phyloP scores from a whole-genome alignment of 306 rosid species.

The Cucurbita argyrosperma region DNA sequence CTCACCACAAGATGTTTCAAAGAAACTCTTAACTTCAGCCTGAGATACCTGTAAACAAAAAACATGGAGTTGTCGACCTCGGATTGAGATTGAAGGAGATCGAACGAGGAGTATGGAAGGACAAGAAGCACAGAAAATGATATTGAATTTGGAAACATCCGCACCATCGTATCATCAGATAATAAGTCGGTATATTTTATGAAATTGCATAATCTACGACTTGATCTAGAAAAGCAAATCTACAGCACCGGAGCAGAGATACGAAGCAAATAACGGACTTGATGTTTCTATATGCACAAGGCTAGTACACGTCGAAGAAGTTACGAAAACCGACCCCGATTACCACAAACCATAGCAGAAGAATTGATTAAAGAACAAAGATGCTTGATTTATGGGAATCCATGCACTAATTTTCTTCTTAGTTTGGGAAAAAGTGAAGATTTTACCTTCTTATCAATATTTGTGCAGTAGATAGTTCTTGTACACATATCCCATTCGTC shows the following conservation, averaged over 20 bases:
- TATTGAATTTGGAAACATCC: background rate
- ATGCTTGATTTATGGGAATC: background rate
- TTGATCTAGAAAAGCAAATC: background rate
- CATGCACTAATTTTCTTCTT: background rate
- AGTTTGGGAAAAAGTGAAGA: background rate
- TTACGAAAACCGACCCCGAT: background rate
- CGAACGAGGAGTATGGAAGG: background rate
- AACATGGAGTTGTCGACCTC: background rate
- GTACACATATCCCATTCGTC: constrained; percentile 98
- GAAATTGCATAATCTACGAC: background rate
- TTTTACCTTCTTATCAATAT: constrained; percentile 62
- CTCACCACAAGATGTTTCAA: constrained; percentile 90
- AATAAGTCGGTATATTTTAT: background rate
- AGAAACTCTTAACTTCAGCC: constrained; percentile 80
- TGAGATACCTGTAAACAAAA: constrained; percentile 56
- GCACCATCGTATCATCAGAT: background rate
- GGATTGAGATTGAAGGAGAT: background rate
- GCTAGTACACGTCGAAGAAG: background rate
- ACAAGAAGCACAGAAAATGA: background rate
- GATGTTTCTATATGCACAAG: background rate
- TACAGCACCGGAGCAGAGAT: background rate
- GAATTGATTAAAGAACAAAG: background rate
- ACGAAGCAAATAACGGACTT: background rate
- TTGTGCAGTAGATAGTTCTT: constrained; percentile 92
- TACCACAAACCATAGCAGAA: background rate